phyloP scores from a whole-genome alignment of 129 eudicot species.

The Oenanthe sinensis region DNA sequence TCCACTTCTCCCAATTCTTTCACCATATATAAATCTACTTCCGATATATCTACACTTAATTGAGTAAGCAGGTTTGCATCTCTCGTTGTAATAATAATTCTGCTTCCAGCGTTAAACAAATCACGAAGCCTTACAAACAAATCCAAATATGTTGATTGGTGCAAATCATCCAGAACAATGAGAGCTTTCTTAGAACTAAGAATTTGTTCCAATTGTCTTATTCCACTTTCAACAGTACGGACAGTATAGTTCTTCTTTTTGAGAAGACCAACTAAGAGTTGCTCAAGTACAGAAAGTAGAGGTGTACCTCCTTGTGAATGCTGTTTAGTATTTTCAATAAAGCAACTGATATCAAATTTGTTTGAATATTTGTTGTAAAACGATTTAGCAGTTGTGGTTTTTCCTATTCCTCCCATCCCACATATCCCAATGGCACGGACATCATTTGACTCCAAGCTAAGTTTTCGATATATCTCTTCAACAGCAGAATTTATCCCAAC shows the following conservation, averaged over 20 bases:
- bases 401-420: slow-evolving; percentile 35
- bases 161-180: slow-evolving; percentile 11
- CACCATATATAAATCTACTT: slow-evolving; percentile 12
- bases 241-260: background rate
- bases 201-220: background rate
- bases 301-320: background rate
- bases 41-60: background rate
- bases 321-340: slow-evolving; percentile 1
- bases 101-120: slow-evolving; percentile 22
- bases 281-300: background rate
- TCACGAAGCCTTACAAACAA: background rate
- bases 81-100: slow-evolving; percentile 22
- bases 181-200: slow-evolving; percentile 8
- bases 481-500: background rate
- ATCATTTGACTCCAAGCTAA: background rate
- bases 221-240: background rate
- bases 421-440: slow-evolving; percentile 4
- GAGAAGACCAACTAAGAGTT: background rate
- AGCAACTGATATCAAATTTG: background rate
- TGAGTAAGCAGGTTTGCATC: slow-evolving; percentile 16
- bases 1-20: slow-evolving; percentile 10
- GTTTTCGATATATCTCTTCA: background rate
- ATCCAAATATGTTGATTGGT: background rate
- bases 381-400: slow-evolving; percentile 9
- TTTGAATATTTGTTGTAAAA: background rate